Evolutionary conservation across 2,329 filamentous ascomycete species (phyloP), one percentile per base, ranked within the genome.

Genomic region (Sporothrix variecibatus): DNA sequence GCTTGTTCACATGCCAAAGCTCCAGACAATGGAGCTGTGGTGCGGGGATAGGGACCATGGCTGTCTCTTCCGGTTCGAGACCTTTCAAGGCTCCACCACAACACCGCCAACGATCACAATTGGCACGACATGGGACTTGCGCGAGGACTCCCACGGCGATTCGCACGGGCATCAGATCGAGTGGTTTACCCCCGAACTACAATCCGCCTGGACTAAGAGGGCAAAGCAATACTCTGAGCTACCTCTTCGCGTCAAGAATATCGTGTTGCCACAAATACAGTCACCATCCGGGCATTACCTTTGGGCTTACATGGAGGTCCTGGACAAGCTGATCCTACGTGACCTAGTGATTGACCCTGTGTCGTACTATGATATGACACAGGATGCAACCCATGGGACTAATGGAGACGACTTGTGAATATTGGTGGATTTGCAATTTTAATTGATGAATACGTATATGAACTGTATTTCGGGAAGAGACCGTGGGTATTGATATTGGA

Each of bases 341-440:
- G 62, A 65, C 38, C n/a, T n/a, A n/a, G 62, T 43, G 38, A 65
- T 65, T 23, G 62, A 65, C 38, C 62, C 62, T 5, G 62, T 43
- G 20, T 65, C 62, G 12, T 43, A 26, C 12, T n/a, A 26, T 11
- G 62, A 65, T 38, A 65, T 65, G 62, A 23, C 20, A 17, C 34
- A 65, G 23, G 62, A 65, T 2, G 11, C 62, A 11, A 26, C 62
- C 2, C 20, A 65, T 28, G 6, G 11, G 11, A 15, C n/a, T n/a
- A 1, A 34, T n/a, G 17, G 2, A 6, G 1, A 12, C 17, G 17
- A 20, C 5, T 20, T 28, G 31, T 12, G 9, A 56, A 2, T 17
- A 17, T 5, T 49, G 11, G 1, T 56, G n/a, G 23, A 26, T 56
- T 26, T 9, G n/a, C 15, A 17, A 26, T 8, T 26, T 26, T 3